phyloP scores from a whole-genome alignment of 495 filamentous ascomycete species.

The Penicillium manginii region DNA sequence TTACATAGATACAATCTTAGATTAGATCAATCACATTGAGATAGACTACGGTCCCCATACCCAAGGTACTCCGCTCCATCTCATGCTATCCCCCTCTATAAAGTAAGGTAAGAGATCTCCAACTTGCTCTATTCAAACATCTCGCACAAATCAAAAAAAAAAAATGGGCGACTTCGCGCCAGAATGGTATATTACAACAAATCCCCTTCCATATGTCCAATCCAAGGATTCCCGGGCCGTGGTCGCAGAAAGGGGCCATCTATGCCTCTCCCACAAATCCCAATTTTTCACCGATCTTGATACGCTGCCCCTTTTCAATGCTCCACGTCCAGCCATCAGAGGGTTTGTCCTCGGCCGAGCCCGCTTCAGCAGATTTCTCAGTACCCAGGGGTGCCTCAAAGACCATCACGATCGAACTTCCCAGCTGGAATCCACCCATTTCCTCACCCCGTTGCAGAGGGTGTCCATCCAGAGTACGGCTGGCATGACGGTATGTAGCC shows the following conservation, averaged over 20 bases:
- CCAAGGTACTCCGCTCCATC: too few relatives aligned
- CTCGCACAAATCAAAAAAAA: too few relatives aligned
- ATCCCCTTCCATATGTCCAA: not conserved
- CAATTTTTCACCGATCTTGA: slow-evolving; percentile 86
- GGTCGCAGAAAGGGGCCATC: slow-evolving; percentile 8
- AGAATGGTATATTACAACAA: slow-evolving; percentile 29
- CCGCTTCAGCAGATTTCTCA: slow-evolving; percentile 66
- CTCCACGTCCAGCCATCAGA: slow-evolving; percentile 79
- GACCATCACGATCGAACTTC: slow-evolving; percentile 92
- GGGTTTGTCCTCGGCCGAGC: slow-evolving; percentile 56
- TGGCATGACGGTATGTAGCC: slow-evolving; percentile 83
- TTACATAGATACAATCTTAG: too few relatives aligned
- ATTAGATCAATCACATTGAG: not conserved
- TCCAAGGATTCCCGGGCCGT: not conserved
- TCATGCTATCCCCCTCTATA: too few relatives aligned
- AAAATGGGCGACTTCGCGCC: too few relatives aligned
- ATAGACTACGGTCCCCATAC: too few relatives aligned
- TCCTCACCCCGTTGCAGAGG: slow-evolving; percentile 86
- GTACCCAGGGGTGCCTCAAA: slow-evolving; percentile 86
- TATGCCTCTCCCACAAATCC: slow-evolving; percentile 58
- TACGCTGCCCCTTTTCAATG: slow-evolving; percentile 80
- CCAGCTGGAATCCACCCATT: slow-evolving; percentile 97
- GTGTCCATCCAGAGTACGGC: slow-evolving; percentile 76
- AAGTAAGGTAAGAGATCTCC: too few relatives aligned
- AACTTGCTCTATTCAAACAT: too few relatives aligned